A percentile compares a stretch with the other conserved stretches of the same genome.
phyloP scores from a whole-genome alignment of 148 eudicot genomes.

The Vaccinium myrtillus region DNA sequence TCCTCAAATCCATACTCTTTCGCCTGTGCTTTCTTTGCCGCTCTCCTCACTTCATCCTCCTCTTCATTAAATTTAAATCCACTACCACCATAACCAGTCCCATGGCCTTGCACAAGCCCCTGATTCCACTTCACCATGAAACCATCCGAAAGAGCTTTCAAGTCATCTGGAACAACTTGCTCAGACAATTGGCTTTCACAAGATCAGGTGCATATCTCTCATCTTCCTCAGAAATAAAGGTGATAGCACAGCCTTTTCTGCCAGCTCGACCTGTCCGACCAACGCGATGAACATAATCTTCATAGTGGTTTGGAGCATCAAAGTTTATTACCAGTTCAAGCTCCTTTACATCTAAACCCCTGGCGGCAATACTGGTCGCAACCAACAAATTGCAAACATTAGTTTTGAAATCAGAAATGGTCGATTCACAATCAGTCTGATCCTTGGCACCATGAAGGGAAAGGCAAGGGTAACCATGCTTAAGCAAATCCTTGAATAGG shows the following conservation, averaged over 20 bases:
- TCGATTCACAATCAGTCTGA: slow-evolving; percentile 83
- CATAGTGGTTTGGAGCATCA: slow-evolving; percentile 82
- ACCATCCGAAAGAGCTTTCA: slow-evolving; percentile 71
- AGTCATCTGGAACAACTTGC: slow-evolving; percentile 70
- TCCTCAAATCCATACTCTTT: slow-evolving; percentile 79
- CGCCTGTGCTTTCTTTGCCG: slow-evolving; percentile 89
- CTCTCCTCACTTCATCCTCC: slow-evolving; percentile 81
- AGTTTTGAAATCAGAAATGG: slow-evolving; percentile 72
- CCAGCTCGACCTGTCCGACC: slow-evolving; percentile 89
- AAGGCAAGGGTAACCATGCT: slow-evolving; percentile 78
- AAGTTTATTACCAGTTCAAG: slow-evolving; percentile 75
- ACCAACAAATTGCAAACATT: slow-evolving; percentile 75
- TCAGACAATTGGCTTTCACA: slow-evolving; percentile 70
- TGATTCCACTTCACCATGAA: slow-evolving; percentile 76
- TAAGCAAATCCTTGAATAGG: slow-evolving; percentile 58
- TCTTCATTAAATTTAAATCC: slow-evolving; percentile 84
- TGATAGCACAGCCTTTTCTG: slow-evolving; percentile 69
- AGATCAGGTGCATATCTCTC: slow-evolving; percentile 75
- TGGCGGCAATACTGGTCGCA: slow-evolving; percentile 80
- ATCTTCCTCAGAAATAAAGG: slow-evolving; percentile 71
- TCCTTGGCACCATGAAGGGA: slow-evolving; percentile 87
- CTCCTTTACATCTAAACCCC: slow-evolving; percentile 86
- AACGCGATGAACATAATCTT: slow-evolving; percentile 85
- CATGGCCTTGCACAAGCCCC: slow-evolving; percentile 77
- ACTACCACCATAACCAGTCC: slow-evolving; percentile 84